Evolutionary conservation across 257 asterid genomes (phyloP).

Genomic region (Nicotiana attenuata): DNA sequence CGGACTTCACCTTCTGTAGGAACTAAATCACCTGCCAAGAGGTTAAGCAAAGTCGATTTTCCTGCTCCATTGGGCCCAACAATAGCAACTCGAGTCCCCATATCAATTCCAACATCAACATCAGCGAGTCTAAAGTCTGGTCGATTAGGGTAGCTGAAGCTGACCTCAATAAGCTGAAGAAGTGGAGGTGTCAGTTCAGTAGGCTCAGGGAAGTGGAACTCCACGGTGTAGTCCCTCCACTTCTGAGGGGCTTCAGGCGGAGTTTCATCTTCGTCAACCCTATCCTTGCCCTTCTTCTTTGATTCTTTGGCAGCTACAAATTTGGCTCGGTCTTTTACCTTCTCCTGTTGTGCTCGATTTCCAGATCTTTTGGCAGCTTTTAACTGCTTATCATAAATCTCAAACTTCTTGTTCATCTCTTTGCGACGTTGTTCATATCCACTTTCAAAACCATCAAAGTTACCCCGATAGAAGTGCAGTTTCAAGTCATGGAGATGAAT

Average conservation of each 20-base stretch:
- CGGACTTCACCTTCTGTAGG: slow-evolving; percentile 31
- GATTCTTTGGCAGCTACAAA: slow-evolving; percentile 49
- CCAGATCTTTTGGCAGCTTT: slow-evolving; percentile 58
- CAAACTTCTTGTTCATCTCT: slow-evolving; percentile 54
- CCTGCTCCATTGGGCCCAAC: slow-evolving; percentile 76
- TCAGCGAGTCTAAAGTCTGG: slow-evolving; percentile 48
- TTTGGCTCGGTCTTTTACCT: slow-evolving; percentile 55
- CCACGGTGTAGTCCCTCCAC: slow-evolving; percentile 66
- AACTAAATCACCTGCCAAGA: slow-evolving; percentile 48
- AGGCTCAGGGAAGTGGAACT: slow-evolving; percentile 71
- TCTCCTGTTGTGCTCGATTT: slow-evolving; percentile 50
- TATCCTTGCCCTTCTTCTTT: slow-evolving; percentile 41
- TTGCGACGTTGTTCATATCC: slow-evolving; percentile 62
- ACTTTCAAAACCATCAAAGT: slow-evolving; percentile 48
- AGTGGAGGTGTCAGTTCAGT: slow-evolving; percentile 64
- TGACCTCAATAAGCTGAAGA: slow-evolving; percentile 55
- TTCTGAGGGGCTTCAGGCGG: slow-evolving; percentile 46
- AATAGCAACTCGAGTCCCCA: slow-evolving; percentile 72
- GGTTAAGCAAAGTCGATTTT: slow-evolving; percentile 62
- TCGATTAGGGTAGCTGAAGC: slow-evolving; percentile 53
- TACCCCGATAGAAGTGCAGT: slow-evolving; percentile 56
- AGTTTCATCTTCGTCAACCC: slow-evolving; percentile 48
- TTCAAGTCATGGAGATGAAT: slow-evolving; percentile 58
- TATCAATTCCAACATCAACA: slow-evolving; percentile 65
- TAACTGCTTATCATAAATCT: slow-evolving; percentile 46